phyloP scores from a whole-genome alignment of 495 filamentous ascomycete species.

The Neurospora sp. region DNA sequence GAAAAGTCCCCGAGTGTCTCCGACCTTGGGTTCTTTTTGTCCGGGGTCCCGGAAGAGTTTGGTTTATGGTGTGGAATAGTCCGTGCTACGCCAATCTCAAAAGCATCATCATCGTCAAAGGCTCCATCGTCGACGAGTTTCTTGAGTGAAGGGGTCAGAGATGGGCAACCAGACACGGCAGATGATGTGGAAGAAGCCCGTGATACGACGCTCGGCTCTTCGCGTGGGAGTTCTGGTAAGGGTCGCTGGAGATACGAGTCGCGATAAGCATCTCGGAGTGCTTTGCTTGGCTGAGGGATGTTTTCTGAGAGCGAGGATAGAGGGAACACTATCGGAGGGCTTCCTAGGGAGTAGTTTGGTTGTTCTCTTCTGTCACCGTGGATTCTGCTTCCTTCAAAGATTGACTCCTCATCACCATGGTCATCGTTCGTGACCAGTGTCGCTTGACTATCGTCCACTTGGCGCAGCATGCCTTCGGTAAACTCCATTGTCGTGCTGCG shows the following conservation, averaged over 20 bases:
- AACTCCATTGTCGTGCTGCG: neutral
- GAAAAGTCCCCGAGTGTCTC: constrained; percentile 14
- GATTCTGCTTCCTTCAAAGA: neutral
- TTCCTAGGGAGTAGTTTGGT: constrained; percentile 15
- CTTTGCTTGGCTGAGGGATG: constrained; percentile 17
- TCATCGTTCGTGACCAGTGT: neutral
- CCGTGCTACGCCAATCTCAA: constrained; percentile 24
- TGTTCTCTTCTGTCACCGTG: neutral
- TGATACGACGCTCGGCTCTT: neutral
- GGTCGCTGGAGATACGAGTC: constrained; percentile 28
- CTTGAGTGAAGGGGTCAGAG: constrained; percentile 32
- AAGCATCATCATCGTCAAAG: constrained; percentile 23
- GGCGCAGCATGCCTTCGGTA: neutral
- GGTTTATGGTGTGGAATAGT: constrained; percentile 1
- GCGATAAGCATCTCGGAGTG: constrained; percentile 7
- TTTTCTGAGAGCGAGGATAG: neutral
- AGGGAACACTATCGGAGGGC: constrained; percentile 19
- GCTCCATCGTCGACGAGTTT: constrained; percentile 28
- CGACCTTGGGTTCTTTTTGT: neutral
- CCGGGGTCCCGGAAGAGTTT: neutral
- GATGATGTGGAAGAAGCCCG: constrained; percentile 13
- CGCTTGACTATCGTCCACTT: neutral
- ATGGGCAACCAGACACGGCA: constrained; percentile 14
- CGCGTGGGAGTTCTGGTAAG: constrained; percentile 31
- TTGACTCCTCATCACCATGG: neutral